Base-by-base conservation (phyloP, 306 rosid genomes). In the Crotalaria pallida region DNA sequence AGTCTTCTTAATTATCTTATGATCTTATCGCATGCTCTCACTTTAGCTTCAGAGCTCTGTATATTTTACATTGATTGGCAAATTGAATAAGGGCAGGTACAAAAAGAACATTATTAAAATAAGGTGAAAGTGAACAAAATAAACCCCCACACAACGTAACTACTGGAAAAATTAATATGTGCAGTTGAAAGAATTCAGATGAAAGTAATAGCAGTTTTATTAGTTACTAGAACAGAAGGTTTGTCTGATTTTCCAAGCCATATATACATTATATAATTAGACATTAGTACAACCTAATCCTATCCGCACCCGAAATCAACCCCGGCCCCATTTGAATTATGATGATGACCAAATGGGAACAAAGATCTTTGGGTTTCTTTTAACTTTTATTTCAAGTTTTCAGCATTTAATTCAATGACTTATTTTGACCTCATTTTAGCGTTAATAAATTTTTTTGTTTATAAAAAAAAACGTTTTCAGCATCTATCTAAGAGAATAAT, bases 281-380 rank as follows among this genome's bases (percentile, higher is more conserved):
- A n/a, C n/a, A n/a, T n/a, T n/a, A 57, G 21, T 7, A 4, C 7
- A 22, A 24, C 19, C 24, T 10, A 44, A 65, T 58, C 23, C 36
- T 64, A 72, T 76, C 76, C 53, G 27, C 70, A 72, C 79, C 77
- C 79, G 81, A 88, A 88, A 80, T 82, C 78, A 87, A 83, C 85
- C 36, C 70, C 0, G 29, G 1, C 75, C n/a, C n/a, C n/a, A n/a
- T 81, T 77, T 79, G 78, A 81, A 84, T 81, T 74, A 75, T 70
- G 68, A 86, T 87, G 72, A 87, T 79, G 90, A 85, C 83, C 53
- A 51, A 85, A 87, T 80, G 84, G 88, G 84, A 67, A 73, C 73
- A 82, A 78, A 83, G 77, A 83, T 75, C 65, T 82, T 48, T 70
- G 8, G 43, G 10, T 51, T 52, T 3, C 3, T 4, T 52, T 52